phyloP scores from a whole-genome alignment of 768 basidiomycete species.

The Fibroporia radiculosa region DNA sequence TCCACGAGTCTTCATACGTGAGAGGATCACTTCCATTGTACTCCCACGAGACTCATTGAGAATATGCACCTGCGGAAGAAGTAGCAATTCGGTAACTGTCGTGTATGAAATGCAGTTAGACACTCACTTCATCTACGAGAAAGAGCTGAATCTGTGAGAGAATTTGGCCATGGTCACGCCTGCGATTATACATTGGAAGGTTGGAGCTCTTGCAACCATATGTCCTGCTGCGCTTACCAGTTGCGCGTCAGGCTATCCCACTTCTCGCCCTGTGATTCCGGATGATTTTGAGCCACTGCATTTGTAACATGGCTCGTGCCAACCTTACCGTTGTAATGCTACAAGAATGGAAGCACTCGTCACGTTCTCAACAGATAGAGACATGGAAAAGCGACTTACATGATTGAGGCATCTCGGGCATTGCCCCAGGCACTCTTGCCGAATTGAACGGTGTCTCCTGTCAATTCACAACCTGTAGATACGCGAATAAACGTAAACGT shows the following conservation, averaged over 20 bases:
- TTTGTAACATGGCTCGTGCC: background rate
- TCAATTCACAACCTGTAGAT: slow-evolving; percentile 72
- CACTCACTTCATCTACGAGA: slow-evolving; percentile 80
- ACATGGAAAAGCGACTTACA: slow-evolving; percentile 38
- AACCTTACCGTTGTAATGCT: slow-evolving; percentile 18
- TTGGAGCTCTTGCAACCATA: too few species aligned
- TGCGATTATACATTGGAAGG: too few species aligned
- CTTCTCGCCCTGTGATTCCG: slow-evolving; percentile 72
- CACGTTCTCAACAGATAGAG: background rate
- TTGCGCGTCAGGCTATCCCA: slow-evolving; percentile 91
- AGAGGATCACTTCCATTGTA: slow-evolving; percentile 89
- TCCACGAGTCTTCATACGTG: slow-evolving; percentile 81
- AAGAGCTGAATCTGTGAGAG: slow-evolving; percentile 70
- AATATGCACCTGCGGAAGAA: slow-evolving; percentile 67
- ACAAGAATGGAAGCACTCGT: background rate
- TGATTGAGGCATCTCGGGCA: slow-evolving; percentile 68
- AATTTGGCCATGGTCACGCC: slow-evolving; percentile 58
- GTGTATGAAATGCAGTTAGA: background rate
- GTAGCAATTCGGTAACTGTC: background rate
- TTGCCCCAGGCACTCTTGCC: slow-evolving; percentile 65
- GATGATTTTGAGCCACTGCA: background rate
- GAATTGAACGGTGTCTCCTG: slow-evolving; percentile 77
- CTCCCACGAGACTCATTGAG: slow-evolving; percentile 87
- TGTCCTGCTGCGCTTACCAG: slow-evolving; percentile 63
- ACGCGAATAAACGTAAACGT: slow-evolving; percentile 3